Percentiles rank a stretch among this genome's conserved stretches.
Conservation (phyloP, 352 stramenopile species). For the Phytophthora quininea region DNA sequence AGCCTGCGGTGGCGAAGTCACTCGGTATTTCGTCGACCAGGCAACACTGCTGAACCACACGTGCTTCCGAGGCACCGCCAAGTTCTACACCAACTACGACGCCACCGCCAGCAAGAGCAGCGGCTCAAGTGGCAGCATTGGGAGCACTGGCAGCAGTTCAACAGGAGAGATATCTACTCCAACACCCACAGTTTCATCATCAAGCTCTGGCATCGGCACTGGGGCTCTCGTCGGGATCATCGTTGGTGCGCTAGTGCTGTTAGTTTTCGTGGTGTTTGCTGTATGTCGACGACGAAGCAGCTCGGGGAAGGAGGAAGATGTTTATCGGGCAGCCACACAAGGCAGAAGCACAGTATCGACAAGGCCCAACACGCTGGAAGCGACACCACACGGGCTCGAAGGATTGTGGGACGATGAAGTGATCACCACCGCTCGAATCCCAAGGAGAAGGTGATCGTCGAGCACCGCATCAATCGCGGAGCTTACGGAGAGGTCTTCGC, state of each 20-base stretch:
- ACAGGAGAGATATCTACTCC: not conserved
- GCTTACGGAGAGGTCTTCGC: conserved; percentile 39
- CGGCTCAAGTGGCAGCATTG: conserved; percentile 2
- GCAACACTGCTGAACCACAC: conserved; percentile 9
- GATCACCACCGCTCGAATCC: conserved; percentile 33
- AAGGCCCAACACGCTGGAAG: conserved; percentile 5
- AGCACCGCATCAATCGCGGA: conserved; percentile 28
- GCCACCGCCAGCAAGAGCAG: not conserved
- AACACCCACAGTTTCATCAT: not conserved
- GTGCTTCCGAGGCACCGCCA: conserved; percentile 6
- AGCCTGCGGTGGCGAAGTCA: conserved; percentile 12
- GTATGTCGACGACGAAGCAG: not conserved
- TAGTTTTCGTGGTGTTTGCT: not conserved
- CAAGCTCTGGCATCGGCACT: not conserved
- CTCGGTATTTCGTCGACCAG: conserved; percentile 9
- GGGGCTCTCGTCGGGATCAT: conserved; percentile 4
- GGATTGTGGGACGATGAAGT: conserved; percentile 36
- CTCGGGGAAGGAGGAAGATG: not conserved
- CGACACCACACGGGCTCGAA: conserved; percentile 5
- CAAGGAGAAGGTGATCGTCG: conserved; percentile 37
- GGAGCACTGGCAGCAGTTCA: conserved; percentile 3
- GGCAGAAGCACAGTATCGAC: conserved; percentile 3
- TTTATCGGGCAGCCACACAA: not conserved
- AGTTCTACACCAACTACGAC: conserved; percentile 20
- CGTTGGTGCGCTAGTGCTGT: not conserved